phyloP scores from a whole-genome alignment of 768 basidiomycete genomes.

The Chiua virens region DNA sequence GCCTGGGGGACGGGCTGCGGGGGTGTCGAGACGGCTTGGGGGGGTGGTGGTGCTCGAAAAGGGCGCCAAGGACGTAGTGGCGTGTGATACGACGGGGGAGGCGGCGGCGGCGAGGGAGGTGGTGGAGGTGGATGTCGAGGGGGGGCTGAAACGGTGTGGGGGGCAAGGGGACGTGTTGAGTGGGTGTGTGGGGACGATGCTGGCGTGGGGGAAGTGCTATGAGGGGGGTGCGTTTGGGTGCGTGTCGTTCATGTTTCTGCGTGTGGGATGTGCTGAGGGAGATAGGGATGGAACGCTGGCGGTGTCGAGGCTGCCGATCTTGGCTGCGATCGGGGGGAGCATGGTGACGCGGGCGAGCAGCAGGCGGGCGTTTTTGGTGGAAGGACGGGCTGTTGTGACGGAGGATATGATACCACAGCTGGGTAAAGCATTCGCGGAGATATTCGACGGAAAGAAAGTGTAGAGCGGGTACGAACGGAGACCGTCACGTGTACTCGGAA shows the following conservation, averaged over 20 bases:
- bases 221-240: conserved; percentile 84
- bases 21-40: conserved; percentile 73
- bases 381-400: conserved; percentile 81
- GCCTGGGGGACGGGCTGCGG: conserved; percentile 64
- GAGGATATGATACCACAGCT: conserved; percentile 71
- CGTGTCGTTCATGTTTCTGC: conserved; percentile 23
- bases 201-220: conserved; percentile 96
- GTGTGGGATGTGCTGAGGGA: background rate
- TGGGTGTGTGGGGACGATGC: conserved; percentile 82
- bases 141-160: conserved; percentile 90
- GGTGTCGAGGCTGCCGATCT: conserved; percentile 68
- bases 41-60: conserved; percentile 92
- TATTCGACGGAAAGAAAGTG: conserved; percentile 65
- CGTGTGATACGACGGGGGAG: conserved; percentile 67
- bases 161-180: conserved; percentile 95
- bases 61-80: conserved; percentile 78
- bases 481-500: conserved; percentile 29
- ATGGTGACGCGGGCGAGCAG: conserved; percentile 88
- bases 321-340: conserved; percentile 85
- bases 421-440: conserved; percentile 67
- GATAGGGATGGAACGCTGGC: conserved; percentile 54
- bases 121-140: conserved; percentile 64
- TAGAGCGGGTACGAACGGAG: conserved; percentile 19
- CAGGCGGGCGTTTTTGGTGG: conserved; percentile 67
- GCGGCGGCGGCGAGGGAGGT: conserved; percentile 56